Evolutionary conservation across 306 rosid genomes (phyloP), one percentile per base, ranked within the genome.

Genomic region (Fragaria vesca): DNA sequence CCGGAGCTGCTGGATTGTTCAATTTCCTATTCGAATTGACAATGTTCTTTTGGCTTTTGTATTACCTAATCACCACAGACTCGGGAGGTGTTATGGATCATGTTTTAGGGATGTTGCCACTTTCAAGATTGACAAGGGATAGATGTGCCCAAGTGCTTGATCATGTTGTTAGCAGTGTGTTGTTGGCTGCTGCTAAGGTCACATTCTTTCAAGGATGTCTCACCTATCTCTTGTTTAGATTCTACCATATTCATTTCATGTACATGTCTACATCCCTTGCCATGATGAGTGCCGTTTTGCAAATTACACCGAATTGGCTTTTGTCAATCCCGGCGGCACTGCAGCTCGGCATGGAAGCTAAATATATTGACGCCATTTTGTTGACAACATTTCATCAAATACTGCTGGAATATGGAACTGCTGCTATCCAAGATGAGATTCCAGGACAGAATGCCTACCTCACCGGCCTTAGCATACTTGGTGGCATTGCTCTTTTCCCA

Each of bases 391-490:
- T 85, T 40, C 88, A 85, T 73, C 86, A 81, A 52, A 54, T 82
- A 52, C n/a, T 82, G 18, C 46, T 85, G 86, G 86, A 85, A 9
- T 81, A 68, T 36, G 86, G 84, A 13, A 76, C 86, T 12, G 2
- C 32, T 21, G 88, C 85, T 2, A 85, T 82, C 70, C 86, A 85
- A 76, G 84, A 79, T 67, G 88, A 85, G 77, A 85, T 85, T 5
- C 88, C 78, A 1, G 83, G 86, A 26, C 86, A 85, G n/a, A 85
- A 66, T 68, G 83, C 85, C 32, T 82, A 85, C 80, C 66, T 85
- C 74, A 82, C 82, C 0, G 84, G 84, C 54, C 86, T 85, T 12
- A 82, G 88, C 80, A 85, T 85, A 52, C 85, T 81, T 32, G 86
- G 86, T 18, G 88, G 86, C 30, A 76, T 82, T 50, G 86, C 86